Conservation (phyloP, 306 rosid species). For the Pyrus pyrifolia region DNA sequence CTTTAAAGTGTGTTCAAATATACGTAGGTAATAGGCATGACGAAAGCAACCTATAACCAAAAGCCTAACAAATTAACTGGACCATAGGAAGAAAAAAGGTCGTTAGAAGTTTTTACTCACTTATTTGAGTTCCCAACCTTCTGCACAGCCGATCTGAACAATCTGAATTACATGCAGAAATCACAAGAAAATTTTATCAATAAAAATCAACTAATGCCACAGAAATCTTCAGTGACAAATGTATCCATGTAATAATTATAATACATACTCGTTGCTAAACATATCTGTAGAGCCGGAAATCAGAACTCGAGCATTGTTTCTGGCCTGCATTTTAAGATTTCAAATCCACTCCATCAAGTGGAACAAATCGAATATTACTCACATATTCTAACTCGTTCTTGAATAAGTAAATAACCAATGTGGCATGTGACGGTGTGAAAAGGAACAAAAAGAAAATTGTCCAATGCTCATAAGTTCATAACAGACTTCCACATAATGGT, state of each 20-base stretch:
- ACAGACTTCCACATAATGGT: neutral
- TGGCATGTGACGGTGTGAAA: neutral
- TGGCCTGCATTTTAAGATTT: neutral
- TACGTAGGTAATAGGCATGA: neutral
- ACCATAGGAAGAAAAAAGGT: neutral
- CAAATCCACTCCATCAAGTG: neutral
- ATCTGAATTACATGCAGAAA: neutral
- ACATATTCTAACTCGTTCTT: neutral
- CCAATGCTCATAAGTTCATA: neutral
- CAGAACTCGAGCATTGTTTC: neutral
- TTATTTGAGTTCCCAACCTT: neutral
- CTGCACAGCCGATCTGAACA: neutral
- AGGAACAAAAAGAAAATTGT: neutral
- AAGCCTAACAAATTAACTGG: neutral
- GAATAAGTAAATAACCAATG: neutral
- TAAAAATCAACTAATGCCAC: neutral
- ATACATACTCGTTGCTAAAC: neutral
- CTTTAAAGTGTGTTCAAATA: neutral
- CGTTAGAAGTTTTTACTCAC: neutral
- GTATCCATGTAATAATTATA: neutral
- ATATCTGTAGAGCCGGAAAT: neutral
- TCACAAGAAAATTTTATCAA: neutral
- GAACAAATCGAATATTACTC: neutral
- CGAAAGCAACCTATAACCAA: neutral
- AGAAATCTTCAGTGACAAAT: neutral